Evolutionary conservation across 2,329 filamentous ascomycete species (phyloP), one percentile per base, ranked within the genome.

Genomic region (Colletotrichum coccodes): DNA sequence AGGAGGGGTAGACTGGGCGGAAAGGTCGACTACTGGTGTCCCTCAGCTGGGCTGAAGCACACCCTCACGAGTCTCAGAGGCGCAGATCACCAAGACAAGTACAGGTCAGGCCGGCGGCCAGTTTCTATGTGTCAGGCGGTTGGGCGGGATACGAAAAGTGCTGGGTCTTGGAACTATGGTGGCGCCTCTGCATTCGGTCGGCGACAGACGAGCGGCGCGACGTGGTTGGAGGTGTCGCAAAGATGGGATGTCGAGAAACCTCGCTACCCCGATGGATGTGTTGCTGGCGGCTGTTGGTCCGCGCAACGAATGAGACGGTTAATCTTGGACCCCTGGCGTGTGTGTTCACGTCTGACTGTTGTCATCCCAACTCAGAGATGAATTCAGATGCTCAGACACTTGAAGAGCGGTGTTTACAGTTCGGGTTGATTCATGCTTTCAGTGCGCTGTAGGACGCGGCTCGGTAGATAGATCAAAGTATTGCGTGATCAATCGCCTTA

Each of bases 181-280:
- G 42, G 50, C 59, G 40, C 46, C 23, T 50, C 59, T 63, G 64
- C 64, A 63, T 63, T 63, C 59, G 30, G 64, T 58, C 50, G 60
- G 12, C 9, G 16, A 40, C 34, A 26, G 6, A 56, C 9, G 47
- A 23, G 42, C 42, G 36, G 30, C n/a, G 53, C 60, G 26, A 59
- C 46, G 38, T 57, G 34, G 42, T 23, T 34, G 9, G 34, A 18
- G 4, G 18, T 7, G 16, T 30, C 23, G 26, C 12, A 14, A 23
- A 26, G 21, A 21, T 12, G n/a, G n/a, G 23, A 40, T 26, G 34
- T 28, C 32, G 32, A 26, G 50, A 26, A 26, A 23, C 9, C 16
- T 32, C 9, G 42, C 53, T 9, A 6, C 38, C 6, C 16, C 8
- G 32, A 6, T 3, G 12, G 38, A n/a, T 21, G 26, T 11, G 21